These are phyloP conservation scores for Avena eriantha DNA, from an alignment of 176 grass and related monocot genomes.

Conservation along the genomic window DNA sequence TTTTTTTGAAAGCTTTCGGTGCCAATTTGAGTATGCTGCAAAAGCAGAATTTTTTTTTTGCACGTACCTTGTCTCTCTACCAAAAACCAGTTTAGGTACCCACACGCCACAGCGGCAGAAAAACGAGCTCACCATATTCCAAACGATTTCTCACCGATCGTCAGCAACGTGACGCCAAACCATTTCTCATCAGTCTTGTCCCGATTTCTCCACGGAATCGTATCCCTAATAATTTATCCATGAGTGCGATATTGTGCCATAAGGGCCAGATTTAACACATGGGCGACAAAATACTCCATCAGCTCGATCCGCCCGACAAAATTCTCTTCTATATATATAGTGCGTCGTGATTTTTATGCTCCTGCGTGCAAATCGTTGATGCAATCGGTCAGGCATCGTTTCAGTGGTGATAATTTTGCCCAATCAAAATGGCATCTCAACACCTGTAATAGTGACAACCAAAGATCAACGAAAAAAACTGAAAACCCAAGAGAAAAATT, in stretches of 20 bases:
- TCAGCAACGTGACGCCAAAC: no score
- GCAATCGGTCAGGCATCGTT: not conserved
- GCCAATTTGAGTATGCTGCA: no score
- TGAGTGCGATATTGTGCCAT: not conserved
- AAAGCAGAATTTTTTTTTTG: no score
- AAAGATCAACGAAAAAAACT: not conserved
- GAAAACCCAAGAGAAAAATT: not conserved
- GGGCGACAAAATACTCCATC: not conserved
- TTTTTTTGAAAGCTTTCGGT: no score
- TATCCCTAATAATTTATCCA: not conserved
- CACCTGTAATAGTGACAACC: not conserved
- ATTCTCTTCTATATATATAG: not conserved
- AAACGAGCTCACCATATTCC: no score
- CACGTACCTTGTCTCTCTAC: no score
- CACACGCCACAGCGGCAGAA: no score
- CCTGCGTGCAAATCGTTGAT: not conserved
- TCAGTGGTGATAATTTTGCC: not conserved
- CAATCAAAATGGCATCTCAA: not conserved
- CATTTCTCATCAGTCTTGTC: not conserved
- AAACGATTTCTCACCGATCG: no score
- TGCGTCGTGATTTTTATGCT: not conserved
- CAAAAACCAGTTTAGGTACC: no score
- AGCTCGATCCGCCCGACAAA: not conserved
- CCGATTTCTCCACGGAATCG: not conserved
- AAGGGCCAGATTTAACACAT: not conserved